A percentile compares a stretch with the other conserved stretches of the same genome.
phyloP scores from a whole-genome alignment of 2,329 filamentous ascomycete genomes.

The Ambrosiella cleistominuta region DNA sequence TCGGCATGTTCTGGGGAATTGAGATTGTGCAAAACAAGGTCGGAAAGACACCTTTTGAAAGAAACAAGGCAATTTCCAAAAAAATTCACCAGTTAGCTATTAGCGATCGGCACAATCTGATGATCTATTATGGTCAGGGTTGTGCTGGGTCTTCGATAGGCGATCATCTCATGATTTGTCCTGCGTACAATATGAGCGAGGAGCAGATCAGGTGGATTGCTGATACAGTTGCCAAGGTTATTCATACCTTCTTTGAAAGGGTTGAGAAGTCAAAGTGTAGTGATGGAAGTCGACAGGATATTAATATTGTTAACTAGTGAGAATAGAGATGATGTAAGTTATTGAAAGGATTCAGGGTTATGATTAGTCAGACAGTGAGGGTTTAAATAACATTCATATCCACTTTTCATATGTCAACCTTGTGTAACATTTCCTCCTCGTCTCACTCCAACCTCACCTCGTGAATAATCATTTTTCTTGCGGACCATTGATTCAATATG shows the following conservation, averaged over 20 bases:
- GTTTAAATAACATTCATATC: not conserved
- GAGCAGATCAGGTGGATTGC: constrained; percentile 12
- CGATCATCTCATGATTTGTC: constrained; percentile 54
- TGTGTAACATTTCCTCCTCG: no score
- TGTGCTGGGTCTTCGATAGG: constrained; percentile 23
- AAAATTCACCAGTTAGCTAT: constrained; percentile 1
- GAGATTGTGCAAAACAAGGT: constrained; percentile 27
- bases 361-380: not conserved
- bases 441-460: no score
- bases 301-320: not conserved
- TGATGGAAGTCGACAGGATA: not conserved
- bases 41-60: constrained; percentile 22
- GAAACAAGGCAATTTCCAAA: not conserved
- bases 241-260: not conserved
- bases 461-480: not conserved
- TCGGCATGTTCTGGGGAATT: constrained; percentile 33
- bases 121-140: constrained; percentile 10
- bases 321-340: no score
- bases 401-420: not conserved
- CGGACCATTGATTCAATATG: constrained; percentile 1
- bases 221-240: not conserved
- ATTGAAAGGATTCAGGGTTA: no score
- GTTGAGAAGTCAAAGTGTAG: not conserved
- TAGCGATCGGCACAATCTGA: not conserved
- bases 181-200: constrained; percentile 45